Base-by-base conservation (phyloP, 768 basidiomycete species). In the Auricularia sp. region DNA sequence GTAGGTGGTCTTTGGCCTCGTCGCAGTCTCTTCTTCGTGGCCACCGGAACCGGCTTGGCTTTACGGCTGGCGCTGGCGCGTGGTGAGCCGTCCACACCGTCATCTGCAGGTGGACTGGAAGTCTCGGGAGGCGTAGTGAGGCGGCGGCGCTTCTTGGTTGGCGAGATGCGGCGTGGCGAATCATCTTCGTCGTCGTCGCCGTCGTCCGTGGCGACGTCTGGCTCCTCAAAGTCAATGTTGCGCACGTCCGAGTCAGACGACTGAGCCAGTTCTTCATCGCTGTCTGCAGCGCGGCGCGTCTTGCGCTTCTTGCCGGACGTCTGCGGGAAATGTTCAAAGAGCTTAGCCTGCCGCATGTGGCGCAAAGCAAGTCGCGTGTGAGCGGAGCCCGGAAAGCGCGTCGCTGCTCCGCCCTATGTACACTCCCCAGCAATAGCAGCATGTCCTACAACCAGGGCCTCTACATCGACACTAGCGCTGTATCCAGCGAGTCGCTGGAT, bases 1-100 rank as follows among this genome's bases (percentile, higher is more conserved):
- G 5, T 10, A 29, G 56, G 34, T 6, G 56, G 56, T 14, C 54
- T 11, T 10, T 6, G 29, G 12, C 56, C 56, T 8, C 56, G 56
- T 4, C 14, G 11, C 2, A 59, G 14, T 23, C 23, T 59, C 18
- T 29, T 59, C 7, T 35, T 6, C 29, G 21, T 59, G 23, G 29
- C 10, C 12, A 29, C 16, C 12, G 54, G 56, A 8, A n/a, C 14
- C 14, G 14, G 8, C 14, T 62, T 62, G 21, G 18, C 43, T 21
- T 29, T 42, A 8, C 43, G 61, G 35, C 23, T 42, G 39, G 35
- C 43, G n/a, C 61, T 62, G 61, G 21, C 59, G 65, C 62, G 43
- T 36, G 61, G 33, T 34, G 53, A 47, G 44, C 51, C 59, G 3
- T 61, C 36, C 11, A 47, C 59, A 29, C 29, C 29, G 18, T 56